Conservation (phyloP, 805 yeast genomes). For the Lachancea quebecensis region DNA sequence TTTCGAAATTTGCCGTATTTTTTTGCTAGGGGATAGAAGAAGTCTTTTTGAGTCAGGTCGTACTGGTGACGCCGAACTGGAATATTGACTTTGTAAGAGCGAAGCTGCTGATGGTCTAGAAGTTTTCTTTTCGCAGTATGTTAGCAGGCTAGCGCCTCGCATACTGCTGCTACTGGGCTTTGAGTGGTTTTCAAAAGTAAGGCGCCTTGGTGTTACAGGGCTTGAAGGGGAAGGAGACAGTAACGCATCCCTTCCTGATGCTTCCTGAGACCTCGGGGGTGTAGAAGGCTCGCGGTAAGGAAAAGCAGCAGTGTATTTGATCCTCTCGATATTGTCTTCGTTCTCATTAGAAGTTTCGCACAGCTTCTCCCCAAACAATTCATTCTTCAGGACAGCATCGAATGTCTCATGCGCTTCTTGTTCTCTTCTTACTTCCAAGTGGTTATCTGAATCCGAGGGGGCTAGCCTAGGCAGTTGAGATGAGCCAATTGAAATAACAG, state of each 20-base stretch:
- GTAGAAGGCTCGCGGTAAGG: slow-evolving; percentile 11
- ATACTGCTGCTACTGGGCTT: slow-evolving; percentile 21
- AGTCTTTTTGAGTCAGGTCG: slow-evolving; percentile 80
- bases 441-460: slow-evolving; percentile 39
- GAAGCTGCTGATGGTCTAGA: slow-evolving; percentile 53
- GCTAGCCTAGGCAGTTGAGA: slow-evolving; percentile 22
- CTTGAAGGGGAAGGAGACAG: slow-evolving; percentile 15
- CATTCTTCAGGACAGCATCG: slow-evolving; percentile 78
- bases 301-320: slow-evolving; percentile 29
- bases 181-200: slow-evolving; percentile 17
- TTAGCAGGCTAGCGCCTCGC: slow-evolving; percentile 54
- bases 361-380: slow-evolving; percentile 82
- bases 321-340: slow-evolving; percentile 30
- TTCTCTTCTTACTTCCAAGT: slow-evolving; percentile 59
- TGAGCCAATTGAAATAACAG: slow-evolving; percentile 52
- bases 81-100: slow-evolving; percentile 58
- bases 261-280: slow-evolving; percentile 7
- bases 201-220: slow-evolving; percentile 34
- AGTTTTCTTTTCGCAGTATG: slow-evolving; percentile 67
- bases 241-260: neutral
- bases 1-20: slow-evolving; percentile 68
- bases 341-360: slow-evolving; percentile 37
- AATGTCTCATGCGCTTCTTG: slow-evolving; percentile 85
- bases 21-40: slow-evolving; percentile 74
- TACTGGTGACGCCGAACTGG: slow-evolving; percentile 72